Percentiles rank a stretch among this genome's conserved stretches.
Conservation (phyloP, 805 yeast genomes). For the Candida coquimbonensis region DNA sequence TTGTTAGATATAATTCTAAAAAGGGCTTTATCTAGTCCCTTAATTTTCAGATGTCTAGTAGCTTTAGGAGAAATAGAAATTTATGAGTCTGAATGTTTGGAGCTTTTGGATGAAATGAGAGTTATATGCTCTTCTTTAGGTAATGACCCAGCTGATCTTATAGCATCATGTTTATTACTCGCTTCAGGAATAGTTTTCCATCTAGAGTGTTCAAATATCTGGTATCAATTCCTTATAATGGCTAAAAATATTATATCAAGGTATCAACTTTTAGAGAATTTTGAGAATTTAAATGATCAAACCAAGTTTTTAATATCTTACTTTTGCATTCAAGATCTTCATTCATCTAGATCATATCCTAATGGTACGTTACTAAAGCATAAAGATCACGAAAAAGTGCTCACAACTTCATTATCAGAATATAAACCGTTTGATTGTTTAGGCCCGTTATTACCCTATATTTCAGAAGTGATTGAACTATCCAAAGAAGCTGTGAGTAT, state of each 20-base stretch:
- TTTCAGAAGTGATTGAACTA: neutral
- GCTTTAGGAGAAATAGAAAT: neutral
- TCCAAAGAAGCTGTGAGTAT: neutral
- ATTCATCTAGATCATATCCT: neutral
- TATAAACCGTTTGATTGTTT: slow-evolving; percentile 2
- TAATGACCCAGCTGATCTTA: neutral
- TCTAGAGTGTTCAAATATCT: neutral
- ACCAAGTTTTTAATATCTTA: neutral
- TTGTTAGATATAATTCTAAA: neutral
- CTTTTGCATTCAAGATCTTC: neutral
- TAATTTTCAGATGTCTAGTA: neutral
- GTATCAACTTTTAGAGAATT: neutral
- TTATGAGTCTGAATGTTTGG: neutral
- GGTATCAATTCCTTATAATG: slow-evolving; percentile 1
- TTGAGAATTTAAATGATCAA: neutral
- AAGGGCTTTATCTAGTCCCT: neutral
- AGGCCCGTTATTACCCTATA: neutral
- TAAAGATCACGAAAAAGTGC: neutral
- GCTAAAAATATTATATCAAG: neutral
- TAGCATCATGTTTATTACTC: neutral
- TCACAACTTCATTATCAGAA: neutral
- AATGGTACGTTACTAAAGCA: neutral
- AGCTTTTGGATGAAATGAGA: neutral
- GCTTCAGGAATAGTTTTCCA: neutral
- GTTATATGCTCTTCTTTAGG: neutral